phyloP scores from a whole-genome alignment of 2,329 filamentous ascomycete species.

The Elsinoe necatrix region DNA sequence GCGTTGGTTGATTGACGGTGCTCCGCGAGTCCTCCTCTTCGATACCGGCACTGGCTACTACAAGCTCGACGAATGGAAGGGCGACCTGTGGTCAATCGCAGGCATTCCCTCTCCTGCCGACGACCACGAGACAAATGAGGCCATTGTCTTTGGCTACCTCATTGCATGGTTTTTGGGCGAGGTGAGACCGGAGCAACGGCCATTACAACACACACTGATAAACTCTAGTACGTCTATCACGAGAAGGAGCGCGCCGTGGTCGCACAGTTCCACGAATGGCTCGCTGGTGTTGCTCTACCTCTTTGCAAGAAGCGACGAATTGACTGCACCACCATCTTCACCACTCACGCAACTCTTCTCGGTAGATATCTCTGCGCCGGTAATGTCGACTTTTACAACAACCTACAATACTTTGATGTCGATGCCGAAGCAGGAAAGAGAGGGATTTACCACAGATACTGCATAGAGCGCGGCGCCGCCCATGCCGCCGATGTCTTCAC shows the following conservation, averaged over 20 bases:
- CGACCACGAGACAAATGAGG: slow-evolving; percentile 94
- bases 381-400: slow-evolving; percentile 98
- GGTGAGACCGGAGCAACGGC: slow-evolving; percentile 44
- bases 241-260: slow-evolving; percentile 89
- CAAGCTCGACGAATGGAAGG: slow-evolving; percentile 93
- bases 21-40: slow-evolving; percentile 85
- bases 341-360: slow-evolving; percentile 89
- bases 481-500: slow-evolving; percentile 96
- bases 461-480: slow-evolving; percentile 87
- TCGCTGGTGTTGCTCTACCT: slow-evolving; percentile 86
- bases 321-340: slow-evolving; percentile 96
- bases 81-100: slow-evolving; percentile 85
- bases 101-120: slow-evolving; percentile 87
- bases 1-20: slow-evolving; percentile 94
- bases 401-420: slow-evolving; percentile 92
- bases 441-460: slow-evolving; percentile 97
- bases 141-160: slow-evolving; percentile 93
- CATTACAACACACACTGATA: slow-evolving; percentile 20
- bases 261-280: slow-evolving; percentile 98
- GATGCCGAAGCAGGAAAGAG: slow-evolving; percentile 95
- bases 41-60: slow-evolving; percentile 89
- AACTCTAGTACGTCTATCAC: slow-evolving; percentile 75
- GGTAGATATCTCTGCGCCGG: slow-evolving; percentile 95
- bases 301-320: slow-evolving; percentile 89
- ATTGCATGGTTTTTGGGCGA: slow-evolving; percentile 98